Percentiles rank a stretch among this genome's conserved stretches.
phyloP scores from a whole-genome alignment of 768 basidiomycete genomes.

The button mushroom (Agaricus bisporus) region DNA sequence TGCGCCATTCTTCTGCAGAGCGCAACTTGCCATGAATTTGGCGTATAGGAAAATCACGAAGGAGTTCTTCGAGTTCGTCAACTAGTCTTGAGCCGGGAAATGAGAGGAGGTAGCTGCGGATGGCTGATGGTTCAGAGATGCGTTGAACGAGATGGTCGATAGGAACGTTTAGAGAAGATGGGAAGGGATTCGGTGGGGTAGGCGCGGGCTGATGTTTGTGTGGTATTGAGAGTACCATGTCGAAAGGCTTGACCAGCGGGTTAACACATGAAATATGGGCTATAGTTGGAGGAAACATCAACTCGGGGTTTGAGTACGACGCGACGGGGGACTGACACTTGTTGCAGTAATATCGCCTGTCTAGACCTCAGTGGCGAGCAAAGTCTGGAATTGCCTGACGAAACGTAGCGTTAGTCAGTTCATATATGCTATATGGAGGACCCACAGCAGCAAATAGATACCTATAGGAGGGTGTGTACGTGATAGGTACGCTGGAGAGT shows the following conservation, averaged over 20 bases:
- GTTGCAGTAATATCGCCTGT: neutral
- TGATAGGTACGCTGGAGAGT: neutral
- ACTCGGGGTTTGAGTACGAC: neutral
- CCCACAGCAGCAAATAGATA: conserved; percentile 33
- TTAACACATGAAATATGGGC: conserved; percentile 4
- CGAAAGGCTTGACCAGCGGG: neutral
- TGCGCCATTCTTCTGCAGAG: conserved; percentile 5
- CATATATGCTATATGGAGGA: conserved; percentile 23
- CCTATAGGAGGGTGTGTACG: conserved; percentile 18
- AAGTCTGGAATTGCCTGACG: conserved; percentile 8
- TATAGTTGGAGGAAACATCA: conserved; percentile 5
- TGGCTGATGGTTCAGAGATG: conserved; percentile 5
- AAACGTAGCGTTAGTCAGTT: conserved; percentile 24
- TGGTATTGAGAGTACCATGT: neutral
- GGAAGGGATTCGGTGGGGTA: neutral
- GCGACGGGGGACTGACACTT: neutral
- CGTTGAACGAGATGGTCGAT: conserved; percentile 4
- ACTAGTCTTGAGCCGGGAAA: conserved; percentile 5
- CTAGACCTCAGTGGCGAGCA: neutral
- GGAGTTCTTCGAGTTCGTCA: conserved; percentile 5
- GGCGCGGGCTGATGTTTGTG: conserved; percentile 3
- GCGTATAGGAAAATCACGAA: neutral
- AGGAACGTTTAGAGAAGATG: conserved; percentile 3
- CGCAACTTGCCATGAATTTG: conserved; percentile 5
- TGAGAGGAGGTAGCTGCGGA: conserved; percentile 1